Evolutionary conservation across 1,284 basidiomycete species (phyloP).

Genomic region (Ceratobasidium papillatum): DNA sequence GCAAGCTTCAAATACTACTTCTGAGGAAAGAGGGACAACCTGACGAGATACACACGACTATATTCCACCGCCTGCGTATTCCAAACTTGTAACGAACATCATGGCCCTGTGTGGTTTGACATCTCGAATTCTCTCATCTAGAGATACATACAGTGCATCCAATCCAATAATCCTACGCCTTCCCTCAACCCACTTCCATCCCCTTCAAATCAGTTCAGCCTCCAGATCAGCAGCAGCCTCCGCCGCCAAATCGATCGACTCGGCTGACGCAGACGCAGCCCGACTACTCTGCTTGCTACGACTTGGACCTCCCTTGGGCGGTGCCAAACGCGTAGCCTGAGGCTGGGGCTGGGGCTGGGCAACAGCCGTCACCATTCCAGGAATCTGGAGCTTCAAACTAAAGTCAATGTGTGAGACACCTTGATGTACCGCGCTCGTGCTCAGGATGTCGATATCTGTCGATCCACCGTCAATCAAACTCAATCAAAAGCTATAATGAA

Average conservation of each 20-base stretch:
- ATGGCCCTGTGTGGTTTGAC: too few species aligned
- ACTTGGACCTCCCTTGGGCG: constrained; percentile 5
- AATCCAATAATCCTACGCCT: too few species aligned
- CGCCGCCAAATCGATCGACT: constrained; percentile 34
- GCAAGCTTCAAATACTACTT: too few species aligned
- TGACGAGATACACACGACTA: constrained; percentile 2
- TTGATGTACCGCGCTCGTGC: constrained; percentile 92
- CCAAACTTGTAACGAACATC: too few species aligned
- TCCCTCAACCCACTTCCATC: not conserved
- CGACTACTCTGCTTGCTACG: constrained; percentile 30
- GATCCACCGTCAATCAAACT: not conserved
- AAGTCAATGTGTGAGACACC: constrained; percentile 93
- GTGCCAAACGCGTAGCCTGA: constrained; percentile 10
- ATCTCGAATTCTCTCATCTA: too few species aligned
- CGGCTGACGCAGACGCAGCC: constrained; percentile 30
- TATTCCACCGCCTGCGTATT: not conserved
- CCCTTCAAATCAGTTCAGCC: constrained; percentile 21
- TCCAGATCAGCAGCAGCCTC: constrained; percentile 35
- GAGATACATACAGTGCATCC: too few species aligned
- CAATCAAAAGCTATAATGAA: not conserved
- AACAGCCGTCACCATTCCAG: constrained; percentile 14
- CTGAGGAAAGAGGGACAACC: too few species aligned
- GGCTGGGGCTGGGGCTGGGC: not conserved
- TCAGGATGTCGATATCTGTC: constrained; percentile 92
- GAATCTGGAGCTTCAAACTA: constrained; percentile 86